phyloP scores from a whole-genome alignment of 345 rosid species.

The Euphorbia lathyris region DNA sequence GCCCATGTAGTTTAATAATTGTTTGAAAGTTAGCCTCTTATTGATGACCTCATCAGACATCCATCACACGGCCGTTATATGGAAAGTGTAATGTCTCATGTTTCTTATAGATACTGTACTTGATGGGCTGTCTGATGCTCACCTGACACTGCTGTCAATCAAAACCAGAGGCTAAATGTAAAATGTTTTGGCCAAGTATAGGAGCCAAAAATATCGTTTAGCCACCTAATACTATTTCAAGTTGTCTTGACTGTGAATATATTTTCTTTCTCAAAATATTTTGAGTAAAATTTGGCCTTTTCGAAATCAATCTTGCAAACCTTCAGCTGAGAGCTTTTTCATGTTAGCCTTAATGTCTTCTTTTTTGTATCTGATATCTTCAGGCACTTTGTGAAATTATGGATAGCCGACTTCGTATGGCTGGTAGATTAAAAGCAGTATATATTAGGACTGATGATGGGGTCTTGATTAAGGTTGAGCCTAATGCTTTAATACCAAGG shows the following conservation, averaged over 20 bases:
- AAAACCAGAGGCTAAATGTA: too few relatives aligned
- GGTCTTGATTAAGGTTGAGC: constrained; percentile 18
- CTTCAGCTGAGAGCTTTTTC: not conserved
- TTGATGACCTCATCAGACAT: too few relatives aligned
- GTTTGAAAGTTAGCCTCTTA: too few relatives aligned
- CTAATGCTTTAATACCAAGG: constrained; percentile 19
- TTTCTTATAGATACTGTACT: too few relatives aligned
- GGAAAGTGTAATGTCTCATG: too few relatives aligned
- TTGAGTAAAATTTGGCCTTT: not conserved
- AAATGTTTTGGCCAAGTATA: too few relatives aligned
- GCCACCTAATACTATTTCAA: too few relatives aligned
- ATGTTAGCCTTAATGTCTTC: not conserved
- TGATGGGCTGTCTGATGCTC: too few relatives aligned
- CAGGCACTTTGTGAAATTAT: constrained; percentile 17
- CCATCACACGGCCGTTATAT: too few relatives aligned
- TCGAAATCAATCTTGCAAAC: not conserved
- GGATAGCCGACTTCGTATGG: constrained; percentile 20
- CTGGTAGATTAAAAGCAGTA: constrained; percentile 19
- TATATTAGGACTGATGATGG: constrained; percentile 21
- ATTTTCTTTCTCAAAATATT: not conserved
- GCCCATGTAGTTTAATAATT: too few relatives aligned
- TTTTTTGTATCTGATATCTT: not conserved
- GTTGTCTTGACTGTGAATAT: not conserved
- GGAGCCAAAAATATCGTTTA: too few relatives aligned
- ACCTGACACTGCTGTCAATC: too few relatives aligned